Evolutionary conservation across 805 yeast genomes (phyloP), one percentile per base, ranked within the genome.

Genomic region (Saturnispora besseyi): DNA sequence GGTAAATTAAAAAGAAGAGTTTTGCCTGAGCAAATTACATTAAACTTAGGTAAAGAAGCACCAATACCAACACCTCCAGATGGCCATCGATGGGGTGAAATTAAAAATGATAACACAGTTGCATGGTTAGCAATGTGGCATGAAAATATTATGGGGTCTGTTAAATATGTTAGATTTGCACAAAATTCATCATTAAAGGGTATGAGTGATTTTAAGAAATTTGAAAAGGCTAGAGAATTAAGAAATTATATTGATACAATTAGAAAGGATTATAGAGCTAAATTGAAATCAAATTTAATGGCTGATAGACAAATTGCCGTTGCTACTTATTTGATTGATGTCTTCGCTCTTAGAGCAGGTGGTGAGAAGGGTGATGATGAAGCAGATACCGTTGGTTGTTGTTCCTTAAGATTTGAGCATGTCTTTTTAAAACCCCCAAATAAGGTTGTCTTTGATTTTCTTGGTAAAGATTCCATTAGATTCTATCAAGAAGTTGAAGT

Each of bases 101-200:
- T 91, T 26, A 77, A 76, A 56, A 95, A 90, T 63, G 97, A 91
- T 63, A 84, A 84, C 58, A 82, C 89, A 0, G 97, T 90, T 28
- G 81, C 91, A 11, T 91, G 99, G 99, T 73, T 91, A 49, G 98
- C 97, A 0, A 89, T 84, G 86, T 91, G 97, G 97, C 82, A 84
- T 62, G 98, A 91, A 66, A 91, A 91, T 61, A 86, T 91, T 57
- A 80, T 87, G 45, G 86, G 84, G 56, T 75, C 84, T 29, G 78
- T 81, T 58, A 91, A 91, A 65, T 91, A 91, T 63, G 98, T 91
- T 47, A 73, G 95, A 62, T 80, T 91, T 66, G 96, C 96, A 5
- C 93, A 91, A 21, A 87, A 79, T 57, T 90, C 97, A 0, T 84
- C 96, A 1, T 70, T 91, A 55, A 91, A 90, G 67, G 98, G 97